Evolutionary conservation across 768 basidiomycete species (phyloP).

Genomic region (Rhodotorula toruloides): DNA sequence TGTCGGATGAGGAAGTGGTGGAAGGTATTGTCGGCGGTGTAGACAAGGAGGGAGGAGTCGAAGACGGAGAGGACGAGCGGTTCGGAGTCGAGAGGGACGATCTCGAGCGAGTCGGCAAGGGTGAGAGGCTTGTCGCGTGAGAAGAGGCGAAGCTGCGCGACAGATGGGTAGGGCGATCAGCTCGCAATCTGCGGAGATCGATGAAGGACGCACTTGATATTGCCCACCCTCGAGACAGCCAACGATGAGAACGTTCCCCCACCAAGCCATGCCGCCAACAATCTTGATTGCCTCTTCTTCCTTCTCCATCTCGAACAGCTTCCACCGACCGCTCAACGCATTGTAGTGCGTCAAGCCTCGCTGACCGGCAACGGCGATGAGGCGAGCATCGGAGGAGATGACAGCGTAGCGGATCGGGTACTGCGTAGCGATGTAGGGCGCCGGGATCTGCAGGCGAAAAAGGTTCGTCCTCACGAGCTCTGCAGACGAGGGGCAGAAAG

Average conservation of each 20-base stretch:
- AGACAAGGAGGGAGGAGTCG: conserved; percentile 90
- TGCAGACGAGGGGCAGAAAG: background rate
- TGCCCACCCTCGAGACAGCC: conserved; percentile 71
- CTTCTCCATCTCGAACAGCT: conserved; percentile 68
- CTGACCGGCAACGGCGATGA: conserved; percentile 87
- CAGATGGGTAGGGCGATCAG: background rate
- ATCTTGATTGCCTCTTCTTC: conserved; percentile 86
- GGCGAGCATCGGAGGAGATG: conserved; percentile 78
- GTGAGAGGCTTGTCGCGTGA: conserved; percentile 84
- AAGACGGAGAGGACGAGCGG: conserved; percentile 84
- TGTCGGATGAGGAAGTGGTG: conserved; percentile 87
- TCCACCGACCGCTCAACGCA: conserved; percentile 90
- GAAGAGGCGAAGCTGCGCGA: conserved; percentile 74
- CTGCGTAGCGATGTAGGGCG: conserved; percentile 77
- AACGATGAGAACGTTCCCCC: conserved; percentile 87
- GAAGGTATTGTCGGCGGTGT: conserved; percentile 88
- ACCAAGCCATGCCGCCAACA: conserved; percentile 89
- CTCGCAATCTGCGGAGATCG: conserved; percentile 14
- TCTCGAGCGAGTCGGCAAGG: conserved; percentile 74
- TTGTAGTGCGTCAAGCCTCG: conserved; percentile 90
- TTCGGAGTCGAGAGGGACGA: conserved; percentile 67
- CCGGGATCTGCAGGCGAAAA: conserved; percentile 62
- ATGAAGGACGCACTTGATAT: conserved; percentile 61
- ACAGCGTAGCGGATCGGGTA: conserved; percentile 93
- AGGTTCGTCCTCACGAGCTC: background rate